Evolutionary conservation across 139 green algal genomes (phyloP), one percentile per base, ranked within the genome.

Genomic region (Chlorella sp.): DNA sequence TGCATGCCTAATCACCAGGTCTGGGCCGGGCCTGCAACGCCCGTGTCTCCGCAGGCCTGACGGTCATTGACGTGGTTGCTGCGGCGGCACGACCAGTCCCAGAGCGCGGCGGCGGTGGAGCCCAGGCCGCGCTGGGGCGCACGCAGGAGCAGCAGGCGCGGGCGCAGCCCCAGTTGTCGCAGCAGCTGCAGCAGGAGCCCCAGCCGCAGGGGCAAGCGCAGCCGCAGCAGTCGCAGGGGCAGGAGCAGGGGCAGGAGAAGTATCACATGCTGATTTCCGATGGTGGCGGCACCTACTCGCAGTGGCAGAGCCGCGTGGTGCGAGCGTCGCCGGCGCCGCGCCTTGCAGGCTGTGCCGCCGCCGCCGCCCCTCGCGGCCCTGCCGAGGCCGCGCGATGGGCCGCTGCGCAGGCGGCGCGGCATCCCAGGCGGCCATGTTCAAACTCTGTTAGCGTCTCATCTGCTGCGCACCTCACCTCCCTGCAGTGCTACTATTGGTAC

Each of bases 401-500:
- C 21, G 58, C 58, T 31, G 17, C 19, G 2, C 31, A 35, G 9
- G 1, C 0, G 7, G 2, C 2, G 21, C 7, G 29, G 8, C 46
- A n/a, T 21, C 50, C 35, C 35, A 7, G 8, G 1, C 12, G 23
- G n/a, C n/a, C 23, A 11, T 8, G 23, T n/a, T 21, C 31, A n/a
- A 21, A 11, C 8, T 25, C 19, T 8, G 23, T 21, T 8, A 33
- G n/a, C n/a, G n/a, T n/a, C n/a, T n/a, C n/a, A n/a, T n/a, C n/a
- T n/a, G n/a, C n/a, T n/a, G n/a, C n/a, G n/a, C n/a, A n/a, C n/a
- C n/a, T n/a, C n/a, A n/a, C n/a, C n/a, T n/a, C n/a, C n/a, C n/a
- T n/a, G 40, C 64, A 76, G 64, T 81, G 78, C 35, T 94, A 95
- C 73, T 91, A 90, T 67, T 83, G 77, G 65, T 92, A 88, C 77